Base-by-base conservation (phyloP, 1,284 basidiomycete genomes). In the Fomes fomentarius region DNA sequence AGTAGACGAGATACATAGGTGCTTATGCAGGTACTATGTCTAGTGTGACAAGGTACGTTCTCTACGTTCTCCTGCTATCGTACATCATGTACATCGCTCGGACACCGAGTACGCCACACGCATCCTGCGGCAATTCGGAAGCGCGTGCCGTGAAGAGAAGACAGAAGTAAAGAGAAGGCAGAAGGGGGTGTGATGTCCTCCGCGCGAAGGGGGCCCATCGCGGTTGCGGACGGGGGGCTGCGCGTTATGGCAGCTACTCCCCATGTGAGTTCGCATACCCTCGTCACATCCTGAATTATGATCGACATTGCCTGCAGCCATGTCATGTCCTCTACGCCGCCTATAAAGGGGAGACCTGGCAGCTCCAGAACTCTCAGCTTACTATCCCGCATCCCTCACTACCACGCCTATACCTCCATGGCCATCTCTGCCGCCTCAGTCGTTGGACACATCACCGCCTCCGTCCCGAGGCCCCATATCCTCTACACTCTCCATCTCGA, bases 401-500 rank as follows among this genome's bases (percentile, higher is more conserved):
- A 19, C 38, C 26, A 46, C 50, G n/a, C 43, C 43, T 41, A 37
- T 47, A 22, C 37, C 42, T 51, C 47, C 46, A 65, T 68, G 66
- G 21, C 59, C 28, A 43, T 63, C 46, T 47, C 53, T 25, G 52
- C 49, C 14, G 62, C 63, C 22, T 51, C 73, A 44, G 76, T 78
- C 63, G 55, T 64, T n/a, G 66, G 66, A 28, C 80, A 83, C 61
- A 81, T 80, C 2, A 80, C 80, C 21, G 68, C 77, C 43, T 81
- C 80, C 21, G 66, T 59, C n/a, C 80, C 81, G 45, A 71, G 72
- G 17, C 78, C 80, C 33, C 80, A 82, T 61, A 74, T 82, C 62
- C 65, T 80, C 30, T 82, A 82, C 63, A 65, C 67, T 48, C 57
- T 81, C 54, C 63, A 76, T 47, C 71, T 75, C 40, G 69, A 62